Evolutionary conservation across 2,329 filamentous ascomycete species (phyloP).

Genomic region (Penicillium sp.): DNA sequence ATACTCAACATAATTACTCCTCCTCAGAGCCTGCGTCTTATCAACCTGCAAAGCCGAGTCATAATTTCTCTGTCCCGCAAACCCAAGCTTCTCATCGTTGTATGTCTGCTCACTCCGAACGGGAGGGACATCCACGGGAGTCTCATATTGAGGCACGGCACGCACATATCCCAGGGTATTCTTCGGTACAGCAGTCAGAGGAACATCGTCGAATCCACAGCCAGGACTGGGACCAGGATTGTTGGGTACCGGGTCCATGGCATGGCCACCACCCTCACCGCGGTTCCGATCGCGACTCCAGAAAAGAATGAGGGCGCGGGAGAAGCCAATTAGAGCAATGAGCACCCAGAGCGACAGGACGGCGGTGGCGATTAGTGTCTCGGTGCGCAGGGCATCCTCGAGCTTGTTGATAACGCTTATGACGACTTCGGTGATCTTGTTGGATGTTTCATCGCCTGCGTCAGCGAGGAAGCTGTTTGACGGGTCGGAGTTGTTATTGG

Average conservation of each 20-base stretch:
- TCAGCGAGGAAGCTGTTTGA: slow-evolving; percentile 68
- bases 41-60: slow-evolving; percentile 29
- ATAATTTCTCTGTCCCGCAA: slow-evolving; percentile 37
- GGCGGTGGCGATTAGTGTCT: slow-evolving; percentile 71
- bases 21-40: slow-evolving; percentile 20
- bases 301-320: slow-evolving; percentile 61
- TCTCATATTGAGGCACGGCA: slow-evolving; percentile 26
- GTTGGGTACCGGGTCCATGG: slow-evolving; percentile 11
- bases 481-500: slow-evolving; percentile 48
- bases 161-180: slow-evolving; percentile 11
- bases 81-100: slow-evolving; percentile 42
- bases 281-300: slow-evolving; percentile 55
- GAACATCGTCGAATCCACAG: slow-evolving; percentile 36
- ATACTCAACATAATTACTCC: slow-evolving; percentile 39
- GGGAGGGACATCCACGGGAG: slow-evolving; percentile 9
- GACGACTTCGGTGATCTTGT: slow-evolving; percentile 76
- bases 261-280: slow-evolving; percentile 53
- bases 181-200: slow-evolving; percentile 31
- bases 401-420: slow-evolving; percentile 64
- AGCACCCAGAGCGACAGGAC: slow-evolving; percentile 73
- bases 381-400: slow-evolving; percentile 62
- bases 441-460: slow-evolving; percentile 65
- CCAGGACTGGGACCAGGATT: slow-evolving; percentile 11
- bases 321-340: slow-evolving; percentile 67
- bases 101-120: slow-evolving; percentile 15